These are phyloP conservation scores for Scheffersomyces insectosa DNA, from an alignment of 1,139 yeast genomes.

Conservation along the genomic window DNA sequence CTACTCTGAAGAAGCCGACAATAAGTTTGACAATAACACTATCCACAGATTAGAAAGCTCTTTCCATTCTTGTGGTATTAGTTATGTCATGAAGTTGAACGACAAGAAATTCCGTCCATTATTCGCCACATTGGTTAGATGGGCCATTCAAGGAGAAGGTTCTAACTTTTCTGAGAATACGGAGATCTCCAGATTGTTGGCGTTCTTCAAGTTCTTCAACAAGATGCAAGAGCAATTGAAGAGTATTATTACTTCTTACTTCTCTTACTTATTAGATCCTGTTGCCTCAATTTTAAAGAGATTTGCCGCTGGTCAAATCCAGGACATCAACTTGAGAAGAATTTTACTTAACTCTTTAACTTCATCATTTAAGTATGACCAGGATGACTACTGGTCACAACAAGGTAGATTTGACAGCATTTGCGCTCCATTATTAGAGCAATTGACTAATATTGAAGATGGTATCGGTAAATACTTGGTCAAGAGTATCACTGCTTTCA, in stretches of 20 bases:
- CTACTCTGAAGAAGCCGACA: slow-evolving; percentile 36
- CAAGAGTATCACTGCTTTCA: slow-evolving; percentile 75
- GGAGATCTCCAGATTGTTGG: slow-evolving; percentile 57
- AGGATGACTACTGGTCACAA: slow-evolving; percentile 93
- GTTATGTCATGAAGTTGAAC: slow-evolving; percentile 83
- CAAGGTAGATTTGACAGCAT: slow-evolving; percentile 80
- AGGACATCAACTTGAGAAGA: slow-evolving; percentile 64
- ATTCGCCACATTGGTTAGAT: slow-evolving; percentile 82
- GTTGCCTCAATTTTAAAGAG: slow-evolving; percentile 55
- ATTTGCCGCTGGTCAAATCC: slow-evolving; percentile 43
- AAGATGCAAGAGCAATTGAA: slow-evolving; percentile 80
- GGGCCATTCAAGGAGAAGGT: slow-evolving; percentile 90
- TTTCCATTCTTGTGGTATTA: slow-evolving; percentile 71
- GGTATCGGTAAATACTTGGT: slow-evolving; percentile 75
- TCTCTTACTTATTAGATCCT: slow-evolving; percentile 79
- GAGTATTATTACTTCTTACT: slow-evolving; percentile 86
- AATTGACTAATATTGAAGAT: slow-evolving; percentile 66
- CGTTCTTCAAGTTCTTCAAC: slow-evolving; percentile 86
- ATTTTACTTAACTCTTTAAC: slow-evolving; percentile 69
- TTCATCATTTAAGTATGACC: slow-evolving; percentile 82
- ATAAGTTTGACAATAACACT: slow-evolving; percentile 66
- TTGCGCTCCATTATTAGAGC: slow-evolving; percentile 60
- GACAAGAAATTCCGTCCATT: slow-evolving; percentile 92
- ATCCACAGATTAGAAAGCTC: slow-evolving; percentile 79
- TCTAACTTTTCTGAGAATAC: slow-evolving; percentile 43